These are phyloP conservation scores for Westerdykella ornata DNA, from an alignment of 2,329 filamentous ascomycete species.

Conservation along the genomic window DNA sequence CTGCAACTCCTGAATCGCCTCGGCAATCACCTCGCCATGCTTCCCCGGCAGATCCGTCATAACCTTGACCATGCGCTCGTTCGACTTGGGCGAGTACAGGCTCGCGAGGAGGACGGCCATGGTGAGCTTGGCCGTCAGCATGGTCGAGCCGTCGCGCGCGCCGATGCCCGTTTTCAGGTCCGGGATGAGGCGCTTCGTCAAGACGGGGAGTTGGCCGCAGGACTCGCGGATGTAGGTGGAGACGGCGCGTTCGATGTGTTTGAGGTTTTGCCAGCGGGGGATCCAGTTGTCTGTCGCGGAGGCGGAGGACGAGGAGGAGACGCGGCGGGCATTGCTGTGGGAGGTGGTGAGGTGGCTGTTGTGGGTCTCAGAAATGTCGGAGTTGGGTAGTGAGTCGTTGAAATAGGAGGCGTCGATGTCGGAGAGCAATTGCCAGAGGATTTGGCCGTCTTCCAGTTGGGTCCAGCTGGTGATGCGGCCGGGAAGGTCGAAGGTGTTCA, in stretches of 20 bases:
- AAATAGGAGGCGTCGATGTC: conserved; percentile 46
- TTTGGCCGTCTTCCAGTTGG: conserved; percentile 43
- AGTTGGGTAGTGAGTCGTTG: conserved; percentile 41
- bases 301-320: conserved; percentile 7
- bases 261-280: conserved; percentile 48
- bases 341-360: too few species aligned
- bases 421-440: conserved; percentile 44
- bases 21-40: conserved; percentile 35
- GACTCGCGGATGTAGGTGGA: conserved; percentile 46
- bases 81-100: conserved; percentile 44
- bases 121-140: conserved; percentile 40
- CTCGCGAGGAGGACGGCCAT: conserved; percentile 45
- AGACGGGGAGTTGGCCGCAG: conserved; percentile 36
- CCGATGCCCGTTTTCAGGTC: conserved; percentile 46
- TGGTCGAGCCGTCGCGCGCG: conserved; percentile 40
- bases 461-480: conserved; percentile 35
- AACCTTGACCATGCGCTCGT: conserved; percentile 43
- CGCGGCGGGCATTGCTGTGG: conserved; percentile 16
- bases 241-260: conserved; percentile 45
- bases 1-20: conserved; percentile 38
- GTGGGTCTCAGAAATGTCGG: conserved; percentile 32
- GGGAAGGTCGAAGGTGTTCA: conserved; percentile 41
- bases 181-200: conserved; percentile 38
- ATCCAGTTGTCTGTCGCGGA: conserved; percentile 43
- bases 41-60: conserved; percentile 34